Percentiles rank a stretch among this genome's conserved stretches.
Evolutionary conservation across 441 rosid genomes (phyloP).

Genomic region (Eutrema salsugineum): DNA sequence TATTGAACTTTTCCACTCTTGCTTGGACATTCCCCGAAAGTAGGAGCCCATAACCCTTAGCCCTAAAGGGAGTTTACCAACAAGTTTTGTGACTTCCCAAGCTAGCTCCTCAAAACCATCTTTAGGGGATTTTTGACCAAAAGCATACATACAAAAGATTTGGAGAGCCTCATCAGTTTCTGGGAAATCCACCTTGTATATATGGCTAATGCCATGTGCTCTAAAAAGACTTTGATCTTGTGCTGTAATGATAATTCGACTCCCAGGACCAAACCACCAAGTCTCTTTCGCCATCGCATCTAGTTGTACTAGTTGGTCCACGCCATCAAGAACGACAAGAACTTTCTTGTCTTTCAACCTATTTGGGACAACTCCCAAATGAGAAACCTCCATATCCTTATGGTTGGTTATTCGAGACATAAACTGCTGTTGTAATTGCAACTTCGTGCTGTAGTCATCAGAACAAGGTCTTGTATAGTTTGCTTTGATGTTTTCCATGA

Average conservation of each 20-base stretch:
- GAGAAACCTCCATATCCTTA: not conserved
- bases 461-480: not conserved
- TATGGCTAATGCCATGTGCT: not conserved
- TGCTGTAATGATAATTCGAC: conserved; percentile 33
- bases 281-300: not conserved
- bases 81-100: not conserved
- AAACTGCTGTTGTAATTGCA: conserved; percentile 1
- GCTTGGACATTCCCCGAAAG: not conserved
- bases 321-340: conserved; percentile 25
- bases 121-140: not conserved
- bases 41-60: not conserved
- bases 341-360: conserved; percentile 1
- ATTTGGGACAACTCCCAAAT: not conserved
- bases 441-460: not conserved
- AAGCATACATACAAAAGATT: conserved; percentile 23
- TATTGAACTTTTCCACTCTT: not conserved
- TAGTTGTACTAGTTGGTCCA: not conserved
- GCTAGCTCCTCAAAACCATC: not conserved
- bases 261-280: conserved; percentile 21
- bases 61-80: not conserved
- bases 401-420: not conserved
- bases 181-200: not conserved
- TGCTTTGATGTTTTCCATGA: conserved; percentile 10
- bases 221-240: conserved; percentile 14
- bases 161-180: not conserved